Percentiles rank a stretch among this genome's conserved stretches.
These are phyloP conservation scores for Coemansia linderi DNA, from an alignment of 371 early-diverging fungal genomes.

Conservation along the genomic window DNA sequence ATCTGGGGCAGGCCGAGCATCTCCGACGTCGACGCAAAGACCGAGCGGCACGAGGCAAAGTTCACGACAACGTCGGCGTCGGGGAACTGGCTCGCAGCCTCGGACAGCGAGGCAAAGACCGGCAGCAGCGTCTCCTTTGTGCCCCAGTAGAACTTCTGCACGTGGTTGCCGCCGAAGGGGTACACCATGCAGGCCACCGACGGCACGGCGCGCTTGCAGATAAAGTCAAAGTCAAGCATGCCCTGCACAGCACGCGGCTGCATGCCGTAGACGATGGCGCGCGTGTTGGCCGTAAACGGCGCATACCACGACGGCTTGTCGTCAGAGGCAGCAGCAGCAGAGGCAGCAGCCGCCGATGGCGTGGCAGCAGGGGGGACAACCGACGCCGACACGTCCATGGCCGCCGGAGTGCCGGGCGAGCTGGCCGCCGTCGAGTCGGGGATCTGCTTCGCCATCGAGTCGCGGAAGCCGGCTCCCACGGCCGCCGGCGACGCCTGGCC, in stretches of 20 bases:
- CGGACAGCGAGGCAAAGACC: slow-evolving; percentile 86
- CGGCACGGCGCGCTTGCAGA: slow-evolving; percentile 94
- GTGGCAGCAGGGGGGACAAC: too few relatives aligned
- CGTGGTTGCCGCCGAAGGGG: slow-evolving; percentile 96
- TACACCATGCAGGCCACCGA: slow-evolving; percentile 99
- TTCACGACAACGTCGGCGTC: slow-evolving; percentile 95
- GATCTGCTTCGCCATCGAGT: slow-evolving; percentile 53
- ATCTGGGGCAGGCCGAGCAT: slow-evolving; percentile 78
- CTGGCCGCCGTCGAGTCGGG: slow-evolving; percentile 55
- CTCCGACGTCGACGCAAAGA: slow-evolving; percentile 88
- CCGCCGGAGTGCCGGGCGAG: slow-evolving; percentile 66
- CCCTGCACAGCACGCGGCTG: slow-evolving; percentile 98
- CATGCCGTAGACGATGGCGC: slow-evolving; percentile 96
- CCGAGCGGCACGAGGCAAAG: slow-evolving; percentile 96
- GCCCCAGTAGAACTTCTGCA: slow-evolving; percentile 99
- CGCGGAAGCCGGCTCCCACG: slow-evolving; percentile 43
- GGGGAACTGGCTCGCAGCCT: slow-evolving; percentile 83
- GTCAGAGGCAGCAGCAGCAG: slow-evolving; percentile 24
- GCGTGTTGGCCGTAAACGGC: slow-evolving; percentile 89
- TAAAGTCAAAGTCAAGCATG: slow-evolving; percentile 98
- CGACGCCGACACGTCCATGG: slow-evolving; percentile 8
- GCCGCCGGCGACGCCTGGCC: slow-evolving; percentile 48
- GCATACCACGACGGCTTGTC: slow-evolving; percentile 63
- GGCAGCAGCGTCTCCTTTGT: slow-evolving; percentile 94
- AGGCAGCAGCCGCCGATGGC: slow-evolving; percentile 21